Base-by-base conservation (phyloP, 306 rosid genomes). In the Crataegus laevigata region DNA sequence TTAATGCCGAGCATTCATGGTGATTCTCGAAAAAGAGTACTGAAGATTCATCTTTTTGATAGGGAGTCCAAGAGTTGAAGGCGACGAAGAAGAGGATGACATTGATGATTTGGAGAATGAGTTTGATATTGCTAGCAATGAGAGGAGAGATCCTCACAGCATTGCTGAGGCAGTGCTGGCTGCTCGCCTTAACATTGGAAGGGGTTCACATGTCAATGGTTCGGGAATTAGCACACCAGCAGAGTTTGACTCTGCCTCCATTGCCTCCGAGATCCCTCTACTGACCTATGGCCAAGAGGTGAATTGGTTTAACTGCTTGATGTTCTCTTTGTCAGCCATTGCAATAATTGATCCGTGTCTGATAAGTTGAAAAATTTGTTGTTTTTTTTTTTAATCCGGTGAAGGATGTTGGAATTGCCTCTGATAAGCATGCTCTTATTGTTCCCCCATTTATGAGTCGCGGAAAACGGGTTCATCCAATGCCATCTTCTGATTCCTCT, bases 21-120 rank as follows among this genome's bases (percentile, higher is more conserved):
- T 24, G 71, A 18, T 12, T 29, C 32, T 58, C 5, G 15, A 28
- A 42, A 6, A 52, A 24, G 28, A 34, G 26, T 36, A 72, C 51
- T 80, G 38, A 71, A 30, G 52, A 55, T 75, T 65, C 36, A 59
- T 72, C 66, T 66, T 13, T 61, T 74, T 62, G 43, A 18, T 80
- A 92, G 97, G 98, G 25, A 85, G 94, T 82, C 93, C 90, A 54
- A 87, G 98, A 75, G 98, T 93, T 61, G 94, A 93, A 65, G 98
- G 90, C 13, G 98, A 93, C 79, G 98, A 93, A 69, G 98, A 93
- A 62, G 98, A 93, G 79, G 98, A 93, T 10, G 94, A 74, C 77
- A 79, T 72, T 71, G 98, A 93, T 84, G 98, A 93, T 81, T 84
- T 93, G 87, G 96, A 93, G 77, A 85, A 90, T 60, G 98, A 93